Evolutionary conservation across 2,329 filamentous ascomycete species (phyloP).

Genomic region (Microthyrium microscopicum): DNA sequence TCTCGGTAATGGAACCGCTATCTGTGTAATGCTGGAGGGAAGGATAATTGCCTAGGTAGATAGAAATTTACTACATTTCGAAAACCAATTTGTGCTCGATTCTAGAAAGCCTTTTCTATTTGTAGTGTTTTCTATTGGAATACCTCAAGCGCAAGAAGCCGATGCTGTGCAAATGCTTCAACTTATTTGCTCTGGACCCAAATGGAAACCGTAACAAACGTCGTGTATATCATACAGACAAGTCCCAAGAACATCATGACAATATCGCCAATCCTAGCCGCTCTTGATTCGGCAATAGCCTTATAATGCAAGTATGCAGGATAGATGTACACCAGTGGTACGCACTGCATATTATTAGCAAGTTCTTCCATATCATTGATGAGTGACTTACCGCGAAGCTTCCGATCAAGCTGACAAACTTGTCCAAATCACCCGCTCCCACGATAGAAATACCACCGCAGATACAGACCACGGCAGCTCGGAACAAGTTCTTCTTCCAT

Average conservation of each 20-base stretch:
- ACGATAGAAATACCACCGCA: constrained; percentile 46
- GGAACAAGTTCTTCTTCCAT: constrained; percentile 60
- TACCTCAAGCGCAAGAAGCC: too few relatives aligned
- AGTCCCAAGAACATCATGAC: constrained; percentile 45
- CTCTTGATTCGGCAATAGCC: constrained; percentile 41
- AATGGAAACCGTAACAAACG: constrained; percentile 37
- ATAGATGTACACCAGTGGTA: constrained; percentile 63
- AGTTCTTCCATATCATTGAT: too few relatives aligned
- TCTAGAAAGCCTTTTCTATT: too few relatives aligned
- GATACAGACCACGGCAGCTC: constrained; percentile 37
- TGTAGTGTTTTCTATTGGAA: too few relatives aligned
- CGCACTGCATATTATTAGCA: constrained; percentile 28
- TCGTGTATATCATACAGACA: constrained; percentile 57
- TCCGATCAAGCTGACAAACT: constrained; percentile 59
- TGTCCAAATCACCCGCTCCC: constrained; percentile 53
- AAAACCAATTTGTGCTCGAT: too few relatives aligned
- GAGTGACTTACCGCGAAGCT: constrained; percentile 35
- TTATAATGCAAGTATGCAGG: constrained; percentile 55
- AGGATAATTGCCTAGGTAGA: too few relatives aligned
- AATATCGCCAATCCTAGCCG: constrained; percentile 42
- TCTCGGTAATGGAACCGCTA: too few relatives aligned
- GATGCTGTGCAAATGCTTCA: neutral
- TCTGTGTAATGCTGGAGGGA: too few relatives aligned
- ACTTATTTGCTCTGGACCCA: neutral
- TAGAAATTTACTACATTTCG: too few relatives aligned